A percentile compares a stretch with the other conserved stretches of the same genome.
These are phyloP conservation scores for Claviceps fusiformis DNA, from an alignment of 2,329 filamentous ascomycete genomes.

Conservation along the genomic window DNA sequence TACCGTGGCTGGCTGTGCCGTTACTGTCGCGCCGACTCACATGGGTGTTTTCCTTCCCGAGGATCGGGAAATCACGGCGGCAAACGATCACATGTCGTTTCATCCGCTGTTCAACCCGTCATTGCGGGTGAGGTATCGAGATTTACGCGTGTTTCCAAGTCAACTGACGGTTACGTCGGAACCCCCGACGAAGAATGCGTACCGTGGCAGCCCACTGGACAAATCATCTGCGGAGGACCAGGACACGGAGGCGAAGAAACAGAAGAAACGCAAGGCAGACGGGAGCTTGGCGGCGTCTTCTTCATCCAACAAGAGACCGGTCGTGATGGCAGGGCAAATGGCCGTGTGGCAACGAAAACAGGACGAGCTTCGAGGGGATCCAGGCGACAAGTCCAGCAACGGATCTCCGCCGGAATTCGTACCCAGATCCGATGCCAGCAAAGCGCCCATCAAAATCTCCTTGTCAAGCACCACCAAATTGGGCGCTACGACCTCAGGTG, in stretches of 20 bases:
- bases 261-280: conserved; percentile 43
- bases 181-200: conserved; percentile 23
- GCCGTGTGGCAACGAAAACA: conserved; percentile 32
- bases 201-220: conserved; percentile 7
- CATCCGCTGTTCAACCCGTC: conserved; percentile 54
- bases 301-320: conserved; percentile 22
- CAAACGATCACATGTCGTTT: conserved; percentile 53
- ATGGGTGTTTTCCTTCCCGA: conserved; percentile 75
- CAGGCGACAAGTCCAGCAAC: background rate
- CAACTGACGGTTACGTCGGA: conserved; percentile 45
- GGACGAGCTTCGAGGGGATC: conserved; percentile 22
- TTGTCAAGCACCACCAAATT: conserved; percentile 11
- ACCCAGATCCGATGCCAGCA: conserved; percentile 3
- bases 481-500: background rate
- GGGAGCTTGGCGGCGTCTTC: conserved; percentile 14
- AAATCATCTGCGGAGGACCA: conserved; percentile 14
- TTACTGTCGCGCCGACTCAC: conserved; percentile 63
- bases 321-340: conserved; percentile 29
- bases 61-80: conserved; percentile 39
- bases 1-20: conserved; percentile 60
- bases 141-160: conserved; percentile 57
- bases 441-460: conserved; percentile 18
- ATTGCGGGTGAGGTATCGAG: conserved; percentile 62
- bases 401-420: background rate
- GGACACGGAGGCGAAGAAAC: conserved; percentile 21